phyloP scores from a whole-genome alignment of 2,329 filamentous ascomycete genomes.

The Microdochium paspali region DNA sequence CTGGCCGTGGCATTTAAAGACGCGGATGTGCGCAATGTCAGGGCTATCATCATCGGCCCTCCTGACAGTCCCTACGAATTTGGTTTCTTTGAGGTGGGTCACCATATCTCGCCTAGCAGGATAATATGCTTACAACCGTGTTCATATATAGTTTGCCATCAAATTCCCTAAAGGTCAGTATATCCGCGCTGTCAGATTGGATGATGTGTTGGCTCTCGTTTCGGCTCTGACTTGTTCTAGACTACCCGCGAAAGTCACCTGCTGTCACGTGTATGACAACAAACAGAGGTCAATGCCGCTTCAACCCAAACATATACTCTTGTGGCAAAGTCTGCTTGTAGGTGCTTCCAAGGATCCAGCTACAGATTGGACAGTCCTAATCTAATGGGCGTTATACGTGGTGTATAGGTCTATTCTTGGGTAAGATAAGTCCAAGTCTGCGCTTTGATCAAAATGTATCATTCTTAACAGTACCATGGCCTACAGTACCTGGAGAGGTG shows the following conservation, averaged over 20 bases:
- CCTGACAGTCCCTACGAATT: slow-evolving; percentile 95
- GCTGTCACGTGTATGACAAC: slow-evolving; percentile 66
- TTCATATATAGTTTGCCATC: slow-evolving; percentile 53
- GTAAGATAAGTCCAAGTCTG: slow-evolving; percentile 32
- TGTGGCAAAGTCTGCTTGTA: slow-evolving; percentile 86
- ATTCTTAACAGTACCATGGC: background rate
- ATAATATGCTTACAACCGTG: background rate
- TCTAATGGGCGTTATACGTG: background rate
- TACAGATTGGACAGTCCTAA: slow-evolving; percentile 3
- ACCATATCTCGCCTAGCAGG: too few species aligned
- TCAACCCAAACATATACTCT: slow-evolving; percentile 96
- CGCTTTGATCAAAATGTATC: slow-evolving; percentile 1
- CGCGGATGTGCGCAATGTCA: slow-evolving; percentile 78
- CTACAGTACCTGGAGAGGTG: slow-evolving; percentile 79
- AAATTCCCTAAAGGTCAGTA: slow-evolving; percentile 63
- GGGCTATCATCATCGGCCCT: slow-evolving; percentile 82
- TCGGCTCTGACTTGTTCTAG: slow-evolving; percentile 32
- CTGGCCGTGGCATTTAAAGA: slow-evolving; percentile 83
- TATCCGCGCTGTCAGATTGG: background rate
- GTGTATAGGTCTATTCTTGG: slow-evolving; percentile 68
- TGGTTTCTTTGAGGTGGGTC: slow-evolving; percentile 82
- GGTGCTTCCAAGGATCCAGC: slow-evolving; percentile 23
- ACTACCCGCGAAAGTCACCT: slow-evolving; percentile 69
- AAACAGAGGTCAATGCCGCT: slow-evolving; percentile 77
- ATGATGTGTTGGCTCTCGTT: too few species aligned